Evolutionary conservation across 73 alveolate species (phyloP).

Genomic region (Paramecium sonneborni): DNA sequence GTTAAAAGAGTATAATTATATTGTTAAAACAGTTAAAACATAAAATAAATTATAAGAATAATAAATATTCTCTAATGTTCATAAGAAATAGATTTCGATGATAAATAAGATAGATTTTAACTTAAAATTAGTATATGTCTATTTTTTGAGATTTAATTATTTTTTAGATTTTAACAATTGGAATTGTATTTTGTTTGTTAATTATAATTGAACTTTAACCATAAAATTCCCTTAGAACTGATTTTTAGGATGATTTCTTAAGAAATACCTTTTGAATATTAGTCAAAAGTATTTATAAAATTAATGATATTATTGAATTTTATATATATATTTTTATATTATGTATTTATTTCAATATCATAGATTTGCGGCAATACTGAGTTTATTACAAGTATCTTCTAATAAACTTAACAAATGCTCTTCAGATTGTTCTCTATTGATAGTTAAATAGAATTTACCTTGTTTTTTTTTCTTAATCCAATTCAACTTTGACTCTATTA

Average conservation of each 20-base stretch:
- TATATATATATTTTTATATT: not conserved
- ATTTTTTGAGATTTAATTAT: too few species aligned
- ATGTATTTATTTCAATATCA: conserved; percentile 17
- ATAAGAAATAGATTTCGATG: not conserved
- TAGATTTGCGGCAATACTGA: conserved; percentile 47
- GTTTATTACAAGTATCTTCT: conserved; percentile 54
- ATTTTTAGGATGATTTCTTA: too few species aligned
- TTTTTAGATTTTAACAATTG: too few species aligned
- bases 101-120: not conserved
- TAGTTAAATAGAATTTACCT: not conserved
- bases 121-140: not conserved
- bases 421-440: conserved; percentile 19
- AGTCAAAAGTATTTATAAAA: too few species aligned
- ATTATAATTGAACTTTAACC: too few species aligned
- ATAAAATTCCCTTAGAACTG: too few species aligned
- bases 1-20: not conserved
- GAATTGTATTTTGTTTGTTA: too few species aligned
- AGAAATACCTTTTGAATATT: too few species aligned
- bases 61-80: not conserved
- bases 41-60: not conserved
- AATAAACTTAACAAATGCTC: not conserved
- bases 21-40: not conserved
- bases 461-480: conserved; percentile 48
- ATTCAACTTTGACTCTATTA: conserved; percentile 54
- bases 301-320: not conserved